Evolutionary conservation across 495 filamentous ascomycete genomes (phyloP).

Genomic region (Penicillium lividum): DNA sequence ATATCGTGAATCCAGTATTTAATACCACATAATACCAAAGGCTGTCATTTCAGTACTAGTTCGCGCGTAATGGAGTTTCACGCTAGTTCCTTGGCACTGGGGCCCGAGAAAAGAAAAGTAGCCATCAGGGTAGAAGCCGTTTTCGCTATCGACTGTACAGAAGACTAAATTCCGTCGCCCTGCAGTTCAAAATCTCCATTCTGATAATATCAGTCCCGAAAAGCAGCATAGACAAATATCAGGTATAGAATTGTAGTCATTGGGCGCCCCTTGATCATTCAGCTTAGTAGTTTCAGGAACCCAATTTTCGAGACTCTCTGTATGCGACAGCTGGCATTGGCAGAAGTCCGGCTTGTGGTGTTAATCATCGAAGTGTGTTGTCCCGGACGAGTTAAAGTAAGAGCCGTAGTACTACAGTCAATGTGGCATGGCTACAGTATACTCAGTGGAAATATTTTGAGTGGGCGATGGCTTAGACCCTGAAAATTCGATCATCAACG

Average conservation of each 20-base stretch:
- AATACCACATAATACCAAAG: no score
- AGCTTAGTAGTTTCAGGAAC: not conserved
- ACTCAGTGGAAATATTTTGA: not conserved
- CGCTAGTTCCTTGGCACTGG: no score
- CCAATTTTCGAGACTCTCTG: not conserved
- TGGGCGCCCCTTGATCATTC: not conserved
- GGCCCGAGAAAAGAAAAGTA: no score
- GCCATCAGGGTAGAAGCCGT: no score
- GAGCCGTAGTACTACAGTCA: slow-evolving; percentile 3
- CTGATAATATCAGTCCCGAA: slow-evolving; percentile 1
- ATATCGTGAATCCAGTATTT: no score
- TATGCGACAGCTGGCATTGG: not conserved
- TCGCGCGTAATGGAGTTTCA: no score
- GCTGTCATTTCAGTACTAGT: no score
- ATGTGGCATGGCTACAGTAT: not conserved
- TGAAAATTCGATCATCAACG: not conserved
- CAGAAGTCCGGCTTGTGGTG: not conserved
- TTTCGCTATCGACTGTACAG: not conserved
- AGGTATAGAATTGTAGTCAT: not conserved
- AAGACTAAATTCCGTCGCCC: no score
- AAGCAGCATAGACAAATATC: slow-evolving; percentile 1
- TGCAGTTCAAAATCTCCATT: no score
- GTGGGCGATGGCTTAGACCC: slow-evolving; percentile 5
- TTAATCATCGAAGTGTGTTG: not conserved
- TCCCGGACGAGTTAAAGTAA: not conserved